Percentiles rank a stretch among this genome's conserved stretches.
These are phyloP conservation scores for Amauroascus verrucosus DNA, from an alignment of 2,329 filamentous ascomycete species.

Conservation along the genomic window DNA sequence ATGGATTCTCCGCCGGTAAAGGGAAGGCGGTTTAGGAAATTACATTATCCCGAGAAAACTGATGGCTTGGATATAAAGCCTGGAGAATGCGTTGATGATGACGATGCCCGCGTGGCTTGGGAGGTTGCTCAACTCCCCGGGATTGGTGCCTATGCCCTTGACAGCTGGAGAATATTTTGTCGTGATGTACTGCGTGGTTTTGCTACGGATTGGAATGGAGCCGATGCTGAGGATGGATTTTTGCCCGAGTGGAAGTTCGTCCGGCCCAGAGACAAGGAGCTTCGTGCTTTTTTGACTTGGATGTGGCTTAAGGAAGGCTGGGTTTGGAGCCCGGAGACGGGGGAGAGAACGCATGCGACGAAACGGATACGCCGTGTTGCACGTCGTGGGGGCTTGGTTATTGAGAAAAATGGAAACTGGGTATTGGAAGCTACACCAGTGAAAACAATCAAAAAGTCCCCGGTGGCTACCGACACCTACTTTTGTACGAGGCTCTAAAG, in stretches of 20 bases:
- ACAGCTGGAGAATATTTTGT: slow-evolving; percentile 91
- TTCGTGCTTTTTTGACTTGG: slow-evolving; percentile 79
- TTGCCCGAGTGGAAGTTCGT: slow-evolving; percentile 89
- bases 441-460: background rate
- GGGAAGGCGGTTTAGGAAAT: slow-evolving; percentile 47
- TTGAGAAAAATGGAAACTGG: slow-evolving; percentile 33
- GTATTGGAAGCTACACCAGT: slow-evolving; percentile 21
- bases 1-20: slow-evolving; percentile 50
- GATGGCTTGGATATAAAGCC: slow-evolving; percentile 42
- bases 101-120: slow-evolving; percentile 51
- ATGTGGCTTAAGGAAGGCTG: slow-evolving; percentile 84
- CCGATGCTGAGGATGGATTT: slow-evolving; percentile 42
- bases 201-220: slow-evolving; percentile 57
- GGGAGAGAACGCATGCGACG: slow-evolving; percentile 37
- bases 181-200: slow-evolving; percentile 62
- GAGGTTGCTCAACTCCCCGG: slow-evolving; percentile 80
- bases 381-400: slow-evolving; percentile 32
- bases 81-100: slow-evolving; percentile 41
- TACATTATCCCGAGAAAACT: slow-evolving; percentile 44
- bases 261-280: slow-evolving; percentile 70
- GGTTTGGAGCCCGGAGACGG: slow-evolving; percentile 66
- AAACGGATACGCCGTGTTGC: slow-evolving; percentile 32
- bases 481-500: background rate
- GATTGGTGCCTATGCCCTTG: slow-evolving; percentile 65
- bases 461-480: background rate